These are phyloP conservation scores for Nigrospora osmanthi DNA, from an alignment of 2,329 filamentous ascomycete genomes.

Conservation along the genomic window DNA sequence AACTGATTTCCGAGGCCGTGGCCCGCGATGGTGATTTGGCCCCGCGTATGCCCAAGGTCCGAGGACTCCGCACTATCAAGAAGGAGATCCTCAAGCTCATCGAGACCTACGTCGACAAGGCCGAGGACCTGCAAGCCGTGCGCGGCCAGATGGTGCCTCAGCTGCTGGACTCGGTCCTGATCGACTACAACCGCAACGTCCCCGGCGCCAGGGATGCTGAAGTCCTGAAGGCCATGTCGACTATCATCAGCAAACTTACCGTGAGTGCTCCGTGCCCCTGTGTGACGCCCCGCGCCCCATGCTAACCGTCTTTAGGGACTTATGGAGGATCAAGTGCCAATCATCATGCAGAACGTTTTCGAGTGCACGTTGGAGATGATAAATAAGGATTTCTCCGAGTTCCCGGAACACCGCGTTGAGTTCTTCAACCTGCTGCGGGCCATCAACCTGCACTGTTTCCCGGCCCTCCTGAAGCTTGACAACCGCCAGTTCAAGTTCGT, in stretches of 20 bases:
- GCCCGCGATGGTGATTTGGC: slow-evolving; percentile 82
- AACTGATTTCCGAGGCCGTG: slow-evolving; percentile 90
- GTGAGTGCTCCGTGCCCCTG: slow-evolving; percentile 56
- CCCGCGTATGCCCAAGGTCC: slow-evolving; percentile 94
- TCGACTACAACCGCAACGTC: slow-evolving; percentile 97
- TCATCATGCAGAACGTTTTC: slow-evolving; percentile 97
- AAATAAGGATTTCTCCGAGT: slow-evolving; percentile 99
- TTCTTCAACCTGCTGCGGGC: slow-evolving; percentile 96
- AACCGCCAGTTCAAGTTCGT: slow-evolving; percentile 98
- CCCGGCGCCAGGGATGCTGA: slow-evolving; percentile 93
- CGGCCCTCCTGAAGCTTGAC: slow-evolving; percentile 84
- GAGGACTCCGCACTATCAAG: slow-evolving; percentile 93
- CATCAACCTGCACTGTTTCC: slow-evolving; percentile 97
- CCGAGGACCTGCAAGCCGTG: slow-evolving; percentile 90
- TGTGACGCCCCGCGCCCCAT: neutral
- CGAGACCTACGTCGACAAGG: slow-evolving; percentile 96
- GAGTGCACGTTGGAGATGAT: slow-evolving; percentile 99
- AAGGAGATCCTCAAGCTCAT: slow-evolving; percentile 99
- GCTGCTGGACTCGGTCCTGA: slow-evolving; percentile 82
- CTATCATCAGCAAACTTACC: slow-evolving; percentile 92
- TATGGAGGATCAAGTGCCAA: slow-evolving; percentile 97
- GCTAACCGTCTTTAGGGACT: slow-evolving; percentile 49
- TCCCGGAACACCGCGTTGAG: slow-evolving; percentile 96
- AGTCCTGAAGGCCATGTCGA: slow-evolving; percentile 95
- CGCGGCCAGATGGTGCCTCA: slow-evolving; percentile 93